These are phyloP conservation scores for Rosa multiflora DNA, from an alignment of 306 rosid species.

Conservation along the genomic window DNA sequence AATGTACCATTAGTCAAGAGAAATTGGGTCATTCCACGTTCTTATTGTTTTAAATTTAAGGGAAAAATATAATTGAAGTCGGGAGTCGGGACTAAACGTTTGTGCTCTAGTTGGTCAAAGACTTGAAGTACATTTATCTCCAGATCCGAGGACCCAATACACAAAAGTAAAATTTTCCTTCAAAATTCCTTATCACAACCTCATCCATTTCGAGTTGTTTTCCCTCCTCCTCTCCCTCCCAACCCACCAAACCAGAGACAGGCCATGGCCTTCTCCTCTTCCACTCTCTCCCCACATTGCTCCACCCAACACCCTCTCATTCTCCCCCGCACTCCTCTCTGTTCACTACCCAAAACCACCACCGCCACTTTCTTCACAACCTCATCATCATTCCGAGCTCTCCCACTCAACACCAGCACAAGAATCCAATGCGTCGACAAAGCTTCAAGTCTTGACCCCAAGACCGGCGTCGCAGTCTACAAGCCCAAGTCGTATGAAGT, in stretches of 20 bases:
- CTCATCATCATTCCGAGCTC: slow-evolving; percentile 22
- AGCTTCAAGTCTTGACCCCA: slow-evolving; percentile 40
- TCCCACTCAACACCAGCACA: neutral
- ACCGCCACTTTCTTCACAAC: slow-evolving; percentile 2
- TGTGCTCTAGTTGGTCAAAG: too few relatives aligned
- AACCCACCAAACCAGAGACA: neutral
- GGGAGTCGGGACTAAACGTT: too few relatives aligned
- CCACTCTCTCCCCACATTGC: slow-evolving; percentile 11
- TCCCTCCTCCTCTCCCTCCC: slow-evolving; percentile 5
- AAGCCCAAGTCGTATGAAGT: slow-evolving; percentile 88
- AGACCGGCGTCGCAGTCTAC: slow-evolving; percentile 70
- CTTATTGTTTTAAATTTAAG: too few relatives aligned
- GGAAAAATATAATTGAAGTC: too few relatives aligned
- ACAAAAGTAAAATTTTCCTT: too few relatives aligned
- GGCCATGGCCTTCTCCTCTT: slow-evolving; percentile 37
- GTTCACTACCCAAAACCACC: slow-evolving; percentile 17
- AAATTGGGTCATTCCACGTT: too few relatives aligned
- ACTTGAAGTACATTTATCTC: too few relatives aligned
- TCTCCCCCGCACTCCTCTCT: slow-evolving; percentile 22
- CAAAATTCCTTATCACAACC: neutral
- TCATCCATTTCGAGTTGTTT: neutral
- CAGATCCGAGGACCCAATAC: too few relatives aligned
- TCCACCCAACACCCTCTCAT: neutral
- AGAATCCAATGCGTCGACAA: slow-evolving; percentile 47
- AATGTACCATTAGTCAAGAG: too few relatives aligned